Percentiles rank a stretch among this genome's conserved stretches.
Conservation (phyloP, 306 rosid species). For the Cyamopsis tetragonoloba region DNA sequence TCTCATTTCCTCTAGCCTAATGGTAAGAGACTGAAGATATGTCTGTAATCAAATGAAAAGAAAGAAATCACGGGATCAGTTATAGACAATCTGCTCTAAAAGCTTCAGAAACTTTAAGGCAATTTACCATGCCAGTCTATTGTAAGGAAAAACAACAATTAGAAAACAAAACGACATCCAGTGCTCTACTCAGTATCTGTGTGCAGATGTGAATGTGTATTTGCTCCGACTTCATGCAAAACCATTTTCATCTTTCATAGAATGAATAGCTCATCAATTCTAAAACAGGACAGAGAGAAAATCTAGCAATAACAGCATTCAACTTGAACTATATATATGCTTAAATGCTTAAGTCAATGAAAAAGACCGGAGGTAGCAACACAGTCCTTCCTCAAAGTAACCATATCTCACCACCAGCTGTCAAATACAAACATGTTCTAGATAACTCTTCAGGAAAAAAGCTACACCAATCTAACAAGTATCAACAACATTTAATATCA, state of each 20-base stretch:
- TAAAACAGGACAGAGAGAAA: not conserved
- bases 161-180: not conserved
- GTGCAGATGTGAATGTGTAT: not conserved
- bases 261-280: not conserved
- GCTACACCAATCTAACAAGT: not conserved
- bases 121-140: not conserved
- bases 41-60: slow-evolving; percentile 51
- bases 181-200: not conserved
- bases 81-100: slow-evolving; percentile 1
- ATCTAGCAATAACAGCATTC: not conserved
- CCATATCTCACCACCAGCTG: not conserved
- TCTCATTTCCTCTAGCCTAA: slow-evolving; percentile 95
- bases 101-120: not conserved
- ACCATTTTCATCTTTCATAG: not conserved
- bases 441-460: not conserved
- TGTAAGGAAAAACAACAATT: slow-evolving; percentile 1
- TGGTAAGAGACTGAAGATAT: slow-evolving; percentile 85
- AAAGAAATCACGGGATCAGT: not conserved
- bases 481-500: not conserved
- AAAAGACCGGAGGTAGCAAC: not conserved
- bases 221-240: not conserved
- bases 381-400: not conserved
- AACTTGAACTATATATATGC: not conserved
- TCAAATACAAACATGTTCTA: not conserved
- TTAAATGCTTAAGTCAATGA: not conserved